phyloP scores from a whole-genome alignment of 2,329 filamentous ascomycete genomes.

The Alternaria panax region DNA sequence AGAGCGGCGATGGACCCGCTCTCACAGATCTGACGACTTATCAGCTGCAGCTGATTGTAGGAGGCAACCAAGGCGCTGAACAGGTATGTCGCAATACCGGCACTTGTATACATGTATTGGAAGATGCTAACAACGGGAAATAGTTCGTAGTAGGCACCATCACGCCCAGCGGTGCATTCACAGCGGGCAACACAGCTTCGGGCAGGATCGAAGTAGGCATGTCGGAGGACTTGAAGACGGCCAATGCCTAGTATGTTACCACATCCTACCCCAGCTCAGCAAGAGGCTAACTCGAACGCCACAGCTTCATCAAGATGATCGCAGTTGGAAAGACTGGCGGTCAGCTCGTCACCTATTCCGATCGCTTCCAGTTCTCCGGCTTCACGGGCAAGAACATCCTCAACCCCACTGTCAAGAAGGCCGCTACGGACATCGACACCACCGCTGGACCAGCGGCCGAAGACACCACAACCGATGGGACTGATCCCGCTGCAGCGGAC shows the following conservation, averaged over 20 bases:
- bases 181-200: constrained; percentile 52
- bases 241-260: constrained; percentile 63
- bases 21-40: constrained; percentile 62
- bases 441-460: constrained; percentile 39
- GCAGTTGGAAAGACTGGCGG: constrained; percentile 63
- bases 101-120: not conserved
- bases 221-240: constrained; percentile 44
- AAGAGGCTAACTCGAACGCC: constrained; percentile 13
- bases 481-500: constrained; percentile 38
- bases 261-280: not conserved
- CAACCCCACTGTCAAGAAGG: constrained; percentile 54
- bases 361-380: constrained; percentile 68
- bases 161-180: constrained; percentile 56
- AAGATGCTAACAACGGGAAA: constrained; percentile 7
- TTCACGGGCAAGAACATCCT: constrained; percentile 72
- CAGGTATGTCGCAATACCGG: constrained; percentile 52
- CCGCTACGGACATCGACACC: constrained; percentile 30
- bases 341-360: constrained; percentile 65
- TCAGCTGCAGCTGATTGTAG: constrained; percentile 66
- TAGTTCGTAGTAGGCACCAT: constrained; percentile 38
- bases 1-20: constrained; percentile 60
- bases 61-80: constrained; percentile 61
- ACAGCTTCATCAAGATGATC: constrained; percentile 57
- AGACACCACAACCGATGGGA: constrained; percentile 29
- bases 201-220: constrained; percentile 33